Evolutionary conservation across 139 green algal genomes (phyloP), one percentile per base, ranked within the genome.

Genomic region (Astrephomene gubernaculifera): DNA sequence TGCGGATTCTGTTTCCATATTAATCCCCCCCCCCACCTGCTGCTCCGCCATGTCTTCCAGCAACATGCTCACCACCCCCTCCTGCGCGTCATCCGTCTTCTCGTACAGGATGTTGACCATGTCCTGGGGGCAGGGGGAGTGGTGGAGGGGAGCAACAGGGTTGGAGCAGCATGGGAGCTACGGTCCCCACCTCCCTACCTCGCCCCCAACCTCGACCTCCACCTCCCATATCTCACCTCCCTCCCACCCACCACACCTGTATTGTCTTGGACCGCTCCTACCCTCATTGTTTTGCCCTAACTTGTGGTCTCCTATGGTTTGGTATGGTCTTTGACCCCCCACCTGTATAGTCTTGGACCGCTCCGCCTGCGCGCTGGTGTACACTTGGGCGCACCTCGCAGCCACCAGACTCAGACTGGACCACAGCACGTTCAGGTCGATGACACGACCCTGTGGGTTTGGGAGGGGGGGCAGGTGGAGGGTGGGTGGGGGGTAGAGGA

Each of bases 41-140:
- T 95, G 92, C 31, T 94, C 90, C 24, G 89, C 89, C 92, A 95
- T 95, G 83, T 95, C 80, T 44, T 93, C 90, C 88, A 92, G 83
- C 76, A 92, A 73, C 81, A 89, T 69, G 36, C n/a, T 52, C 44
- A 93, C 29, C 52, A 91, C 90, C 4, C 90, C 90, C 79, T 93
- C 90, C 79, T 93, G 90, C 33, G 90, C 85, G 81, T 93, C 90
- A 24, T 85, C 72, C 14, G 88, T 91, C 87, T 93, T 93, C 41
- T 91, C 79, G 71, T 93, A 93, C 69, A 92, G 81, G 44, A 93
- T 88, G 63, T 92, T 91, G 64, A 81, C 83, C 87, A 87, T 85
- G 79, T 87, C 53, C 79, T 89, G 85, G 6, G 65, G 52, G n/a
- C n/a, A n/a, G n/a, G n/a, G n/a, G n/a, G n/a, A n/a, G n/a, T n/a